Conservation (phyloP, 148 eudicot species). For the Camellia lanceoleosa region DNA sequence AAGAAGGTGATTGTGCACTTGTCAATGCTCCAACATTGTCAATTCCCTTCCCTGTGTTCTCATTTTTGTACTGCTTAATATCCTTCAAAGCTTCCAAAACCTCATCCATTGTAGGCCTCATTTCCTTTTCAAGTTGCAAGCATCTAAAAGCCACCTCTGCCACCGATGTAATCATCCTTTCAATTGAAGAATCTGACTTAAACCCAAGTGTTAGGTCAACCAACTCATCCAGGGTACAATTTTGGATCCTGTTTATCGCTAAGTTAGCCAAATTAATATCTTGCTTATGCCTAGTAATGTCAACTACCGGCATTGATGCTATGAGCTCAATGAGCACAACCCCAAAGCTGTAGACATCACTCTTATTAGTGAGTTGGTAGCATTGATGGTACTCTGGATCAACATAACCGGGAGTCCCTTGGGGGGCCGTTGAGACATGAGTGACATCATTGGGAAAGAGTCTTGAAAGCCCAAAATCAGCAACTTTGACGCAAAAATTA, state of each 20-base stretch:
- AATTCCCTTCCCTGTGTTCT: slow-evolving; percentile 2
- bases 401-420: slow-evolving; percentile 43
- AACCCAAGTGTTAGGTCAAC: slow-evolving; percentile 27
- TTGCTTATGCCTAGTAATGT: slow-evolving; percentile 22
- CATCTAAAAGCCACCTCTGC: slow-evolving; percentile 37
- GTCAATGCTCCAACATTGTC: slow-evolving; percentile 18
- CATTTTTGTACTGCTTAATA: slow-evolving; percentile 15
- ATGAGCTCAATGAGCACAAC: slow-evolving; percentile 60
- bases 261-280: slow-evolving; percentile 33
- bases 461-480: slow-evolving; percentile 36
- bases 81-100: slow-evolving; percentile 15
- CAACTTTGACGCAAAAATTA: slow-evolving; percentile 27
- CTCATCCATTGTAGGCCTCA: slow-evolving; percentile 33
- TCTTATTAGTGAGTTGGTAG: slow-evolving; percentile 47
- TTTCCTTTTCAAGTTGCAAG: slow-evolving; percentile 25
- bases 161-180: slow-evolving; percentile 15
- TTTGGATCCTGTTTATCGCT: slow-evolving; percentile 33
- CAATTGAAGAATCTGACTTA: slow-evolving; percentile 19
- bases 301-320: slow-evolving; percentile 34
- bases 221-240: slow-evolving; percentile 18
- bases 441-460: slow-evolving; percentile 23
- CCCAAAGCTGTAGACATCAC: slow-evolving; percentile 71
- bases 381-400: slow-evolving; percentile 63
- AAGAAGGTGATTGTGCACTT: slow-evolving; percentile 1
- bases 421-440: slow-evolving; percentile 34